phyloP scores from a whole-genome alignment of 2,329 filamentous ascomycete genomes.

The Scedosporium minutisporum region DNA sequence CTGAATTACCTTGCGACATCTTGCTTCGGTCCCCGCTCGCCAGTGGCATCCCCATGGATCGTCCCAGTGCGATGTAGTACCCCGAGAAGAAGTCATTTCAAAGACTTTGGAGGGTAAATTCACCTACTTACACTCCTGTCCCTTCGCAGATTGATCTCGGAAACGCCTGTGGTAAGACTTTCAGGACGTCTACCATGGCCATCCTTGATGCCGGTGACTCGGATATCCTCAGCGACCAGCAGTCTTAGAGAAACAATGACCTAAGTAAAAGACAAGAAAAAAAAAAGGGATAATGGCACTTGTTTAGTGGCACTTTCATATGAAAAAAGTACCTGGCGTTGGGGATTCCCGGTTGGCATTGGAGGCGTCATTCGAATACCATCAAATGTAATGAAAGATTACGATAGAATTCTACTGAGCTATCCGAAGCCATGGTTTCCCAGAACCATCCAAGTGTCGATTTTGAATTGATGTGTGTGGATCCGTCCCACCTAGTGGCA shows the following conservation, averaged over 20 bases:
- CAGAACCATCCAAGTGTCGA: background rate
- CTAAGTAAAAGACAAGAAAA: background rate
- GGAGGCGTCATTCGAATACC: conserved; percentile 6
- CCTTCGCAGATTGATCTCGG: conserved; percentile 82
- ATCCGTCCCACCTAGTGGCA: background rate
- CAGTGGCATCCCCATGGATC: background rate
- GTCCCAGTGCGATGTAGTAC: conserved; percentile 29
- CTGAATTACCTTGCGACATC: conserved; percentile 9
- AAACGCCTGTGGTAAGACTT: conserved; percentile 97
- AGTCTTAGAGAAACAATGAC: conserved; percentile 35
- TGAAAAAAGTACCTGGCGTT: conserved; percentile 27
- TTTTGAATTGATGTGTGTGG: background rate
- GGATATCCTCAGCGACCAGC: conserved; percentile 81
- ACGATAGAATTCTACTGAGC: conserved; percentile 4
- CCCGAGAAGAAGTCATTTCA: conserved; percentile 81
- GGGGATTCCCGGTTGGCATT: conserved; percentile 19
- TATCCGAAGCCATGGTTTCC: conserved; percentile 6
- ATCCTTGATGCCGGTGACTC: conserved; percentile 97
- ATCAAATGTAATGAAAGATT: conserved; percentile 1
- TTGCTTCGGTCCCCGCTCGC: background rate
- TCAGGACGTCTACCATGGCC: conserved; percentile 95
- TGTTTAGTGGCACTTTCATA: conserved; percentile 23
- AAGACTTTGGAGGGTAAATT: conserved; percentile 77
- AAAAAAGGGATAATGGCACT: conserved; percentile 23
- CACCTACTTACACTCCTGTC: conserved; percentile 45